Evolutionary conservation across 1,139 yeast species (phyloP), one percentile per base, ranked within the genome.

Genomic region (Yamadazyma membranifaciens): DNA sequence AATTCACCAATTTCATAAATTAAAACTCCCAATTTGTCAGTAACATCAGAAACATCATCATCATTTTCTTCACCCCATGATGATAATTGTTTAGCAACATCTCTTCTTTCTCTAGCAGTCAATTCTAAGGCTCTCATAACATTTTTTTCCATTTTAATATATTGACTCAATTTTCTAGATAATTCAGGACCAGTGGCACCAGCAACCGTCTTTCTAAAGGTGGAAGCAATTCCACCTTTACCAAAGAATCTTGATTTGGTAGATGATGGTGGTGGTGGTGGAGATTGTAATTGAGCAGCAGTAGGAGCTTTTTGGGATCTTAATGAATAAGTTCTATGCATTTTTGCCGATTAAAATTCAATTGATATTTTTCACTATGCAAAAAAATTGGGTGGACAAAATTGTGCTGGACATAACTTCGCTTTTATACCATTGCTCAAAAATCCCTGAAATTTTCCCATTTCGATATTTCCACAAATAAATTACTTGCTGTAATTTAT

Each of bases 241-340:
- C 98, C 98, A 65, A 92, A 92, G 72, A 91, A 91, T 57, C 81
- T 82, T 56, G 87, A 82, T 60, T 78, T 64, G 77, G 91, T 89
- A 47, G 96, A 81, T 38, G 95, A 72, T 38, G 97, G 83, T 38
- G 95, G 82, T 47, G 97, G 97, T 40, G 97, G 96, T 37, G 98
- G 96, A 44, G 88, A 79, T 65, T 87, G 95, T 67, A 91, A 69
- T 72, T 92, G 96, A 52, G 96, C 79, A 46, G 98, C 97, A 45
- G 98, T 91, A 46, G 98, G 98, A 34, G 98, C 98, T 68, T 95
- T 87, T 43, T 85, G 70, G 54, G 89, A 83, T 80, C 98, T 89
- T 70, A 92, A 78, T 31, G 98, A 92, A 69, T 92, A 92, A 39
- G 98, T 91, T 84, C 98, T 87, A 79, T 92, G 98, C 98, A 92